phyloP scores from a whole-genome alignment of 2,329 filamentous ascomycete genomes.

The Penicillium concentricum region DNA sequence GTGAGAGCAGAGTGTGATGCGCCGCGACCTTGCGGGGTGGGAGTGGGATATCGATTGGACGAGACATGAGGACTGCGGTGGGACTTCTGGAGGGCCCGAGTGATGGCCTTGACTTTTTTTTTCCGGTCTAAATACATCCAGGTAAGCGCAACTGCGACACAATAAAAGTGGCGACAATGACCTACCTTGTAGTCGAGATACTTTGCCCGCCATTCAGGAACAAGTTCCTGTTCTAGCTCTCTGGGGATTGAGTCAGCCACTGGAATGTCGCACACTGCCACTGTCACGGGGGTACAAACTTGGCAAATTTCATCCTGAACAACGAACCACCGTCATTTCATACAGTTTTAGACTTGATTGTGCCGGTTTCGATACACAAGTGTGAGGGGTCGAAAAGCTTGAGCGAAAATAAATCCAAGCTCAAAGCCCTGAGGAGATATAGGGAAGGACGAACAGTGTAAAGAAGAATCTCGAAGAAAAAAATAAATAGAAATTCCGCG shows the following conservation, averaged over 20 bases:
- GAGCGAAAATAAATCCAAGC: background rate
- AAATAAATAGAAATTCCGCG: background rate
- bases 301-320: constrained; percentile 60
- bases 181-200: constrained; percentile 88
- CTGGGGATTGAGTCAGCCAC: constrained; percentile 38
- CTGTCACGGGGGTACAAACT: constrained; percentile 40
- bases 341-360: background rate
- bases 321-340: constrained; percentile 19
- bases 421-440: background rate
- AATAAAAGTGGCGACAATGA: background rate
- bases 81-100: constrained; percentile 64
- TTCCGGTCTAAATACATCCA: constrained; percentile 64
- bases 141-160: constrained; percentile 5
- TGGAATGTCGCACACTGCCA: constrained; percentile 10
- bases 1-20: constrained; percentile 13
- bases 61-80: constrained; percentile 52
- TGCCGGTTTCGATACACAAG: background rate
- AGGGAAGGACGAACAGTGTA: background rate
- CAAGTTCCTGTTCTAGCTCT: constrained; percentile 81
- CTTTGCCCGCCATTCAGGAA: constrained; percentile 92
- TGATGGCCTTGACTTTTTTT: constrained; percentile 84
- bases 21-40: constrained; percentile 15
- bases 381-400: constrained; percentile 5
- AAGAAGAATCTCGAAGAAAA: background rate
- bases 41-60: constrained; percentile 31